Base-by-base conservation (phyloP, 202 grass and related monocot species). In the Elaeis oleifera region DNA sequence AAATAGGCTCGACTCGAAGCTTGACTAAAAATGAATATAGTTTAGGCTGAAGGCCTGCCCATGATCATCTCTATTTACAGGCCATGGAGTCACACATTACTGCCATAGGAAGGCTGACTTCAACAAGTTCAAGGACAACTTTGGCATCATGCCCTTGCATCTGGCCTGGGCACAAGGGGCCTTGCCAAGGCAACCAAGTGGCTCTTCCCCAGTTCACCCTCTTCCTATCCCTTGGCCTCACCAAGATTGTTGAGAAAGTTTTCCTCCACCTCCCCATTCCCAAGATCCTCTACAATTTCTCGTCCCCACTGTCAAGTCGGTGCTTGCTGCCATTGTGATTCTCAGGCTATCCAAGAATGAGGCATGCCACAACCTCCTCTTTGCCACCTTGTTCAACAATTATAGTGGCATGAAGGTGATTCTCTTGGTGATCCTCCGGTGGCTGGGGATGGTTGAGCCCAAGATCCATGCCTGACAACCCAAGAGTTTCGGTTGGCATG, bases 341-440 rank as follows among this genome's bases (percentile, higher is more conserved):
- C 31, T 85, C 1, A 87, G 81, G 13, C 71, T 88, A 49, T 25
- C 76, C 0, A 76, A 76, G 0, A 65, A 90, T 6, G 84, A 87
- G 70, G 87, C 87, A 1, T 84, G 84, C 59, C 87, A 90, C 70
- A 96, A 96, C 79, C 78, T 96, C 5, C 61, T 96, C 14, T 90
- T 96, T 60, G 63, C 76, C 23, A 85, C 84, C 23, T 73, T 84
- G 7, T 90, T 96, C 66, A 90, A 96, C 69, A 87, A 72, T 53
- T 96, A 89, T 65, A 84, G 84, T 11, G 91, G 87, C 7, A 58
- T 90, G 55, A 96, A 96, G 71, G 74, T 88, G 59, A 54, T 82
- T 53, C 72, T 96, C 5, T 81, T 79, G 14, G 52, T 44, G 2
- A 27, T 89, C 68, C 67, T 90, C 9, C 23, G 66, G 11, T 74